Base-by-base conservation (phyloP, 139 green algal species). In the Chlamydomonas sp. region DNA sequence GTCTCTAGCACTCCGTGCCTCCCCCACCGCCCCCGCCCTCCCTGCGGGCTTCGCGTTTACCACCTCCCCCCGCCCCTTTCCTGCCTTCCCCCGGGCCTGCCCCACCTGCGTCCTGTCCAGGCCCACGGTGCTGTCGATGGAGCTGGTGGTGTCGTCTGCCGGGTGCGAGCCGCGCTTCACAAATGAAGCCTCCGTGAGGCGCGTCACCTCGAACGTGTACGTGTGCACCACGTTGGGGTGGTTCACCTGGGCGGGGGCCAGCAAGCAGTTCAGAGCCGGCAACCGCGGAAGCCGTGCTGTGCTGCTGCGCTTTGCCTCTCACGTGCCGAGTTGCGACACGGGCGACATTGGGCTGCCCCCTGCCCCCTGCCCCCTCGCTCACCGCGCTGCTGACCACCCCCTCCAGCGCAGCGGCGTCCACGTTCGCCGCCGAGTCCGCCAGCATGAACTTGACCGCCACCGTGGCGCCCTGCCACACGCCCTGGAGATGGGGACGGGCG, bases 161-260 rank as follows among this genome's bases (percentile, higher is more conserved):
- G 2, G 8, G 8, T 83, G 60, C 68, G n/a, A 16, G 31, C 31
- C 31, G 31, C 31, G 31, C 31, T 49, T 49, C 17, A 67, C 80
- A 69, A 86, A 69, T 6, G 81, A 79, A 12, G 81, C 81, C 20
- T 86, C 81, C 1, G 69, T 79, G 4, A 86, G 68, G 18, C 69
- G 69, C 17, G 58, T 31, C 10, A 75, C 68, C 62, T 86, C 49
- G 60, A 79, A 79, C 2, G 31, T 31, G 60, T 79, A 86, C 7
- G 82, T 86, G 60, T 78, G 69, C 9, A 86, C 82, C 14, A 86
- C 82, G 20, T 86, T 86, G 59, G 82, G 82, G 69, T 86, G 82
- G 20, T 8, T 17, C 74, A 79, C 74, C 74, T 79, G 74, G 8
- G 57, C 2, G 1, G 7, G 1, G 49, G 3, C 0, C 31, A 49